Evolutionary conservation across 1,284 basidiomycete species (phyloP).

Genomic region (Cronartium quercuum): DNA sequence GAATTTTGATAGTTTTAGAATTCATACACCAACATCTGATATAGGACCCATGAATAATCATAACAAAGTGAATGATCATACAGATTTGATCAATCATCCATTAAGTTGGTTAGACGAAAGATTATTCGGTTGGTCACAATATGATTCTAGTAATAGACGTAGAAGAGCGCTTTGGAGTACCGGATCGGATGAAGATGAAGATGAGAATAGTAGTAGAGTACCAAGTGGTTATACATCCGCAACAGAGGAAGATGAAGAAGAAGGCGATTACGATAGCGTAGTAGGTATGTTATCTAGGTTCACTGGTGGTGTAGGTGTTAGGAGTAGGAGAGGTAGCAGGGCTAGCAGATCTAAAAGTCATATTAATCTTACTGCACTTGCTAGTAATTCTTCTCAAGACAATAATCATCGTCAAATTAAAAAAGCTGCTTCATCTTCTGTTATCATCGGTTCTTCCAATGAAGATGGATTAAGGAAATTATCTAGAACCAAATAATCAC

Average conservation of each 20-base stretch:
- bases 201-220: neutral
- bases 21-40: slow-evolving; percentile 26
- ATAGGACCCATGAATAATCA: slow-evolving; percentile 18
- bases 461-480: too few relatives aligned
- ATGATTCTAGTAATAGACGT: slow-evolving; percentile 35
- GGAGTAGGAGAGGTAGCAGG: slow-evolving; percentile 22
- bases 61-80: neutral
- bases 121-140: slow-evolving; percentile 78
- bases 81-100: slow-evolving; percentile 43
- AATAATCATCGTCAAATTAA: too few relatives aligned
- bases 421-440: too few relatives aligned
- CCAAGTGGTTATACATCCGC: slow-evolving; percentile 12
- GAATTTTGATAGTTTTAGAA: slow-evolving; percentile 44
- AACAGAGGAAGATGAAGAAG: slow-evolving; percentile 9
- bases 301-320: slow-evolving; percentile 1
- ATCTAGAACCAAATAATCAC: too few relatives aligned
- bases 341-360: slow-evolving; percentile 16
- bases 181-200: neutral
- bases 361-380: slow-evolving; percentile 23
- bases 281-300: slow-evolving; percentile 35
- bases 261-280: slow-evolving; percentile 33
- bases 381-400: neutral
- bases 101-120: slow-evolving; percentile 77
- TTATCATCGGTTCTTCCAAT: too few relatives aligned
- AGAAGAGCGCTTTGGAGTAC: neutral